These are phyloP conservation scores for Cinnamomum micranthum DNA, from an alignment of 164 flowering plant species.

Conservation along the genomic window DNA sequence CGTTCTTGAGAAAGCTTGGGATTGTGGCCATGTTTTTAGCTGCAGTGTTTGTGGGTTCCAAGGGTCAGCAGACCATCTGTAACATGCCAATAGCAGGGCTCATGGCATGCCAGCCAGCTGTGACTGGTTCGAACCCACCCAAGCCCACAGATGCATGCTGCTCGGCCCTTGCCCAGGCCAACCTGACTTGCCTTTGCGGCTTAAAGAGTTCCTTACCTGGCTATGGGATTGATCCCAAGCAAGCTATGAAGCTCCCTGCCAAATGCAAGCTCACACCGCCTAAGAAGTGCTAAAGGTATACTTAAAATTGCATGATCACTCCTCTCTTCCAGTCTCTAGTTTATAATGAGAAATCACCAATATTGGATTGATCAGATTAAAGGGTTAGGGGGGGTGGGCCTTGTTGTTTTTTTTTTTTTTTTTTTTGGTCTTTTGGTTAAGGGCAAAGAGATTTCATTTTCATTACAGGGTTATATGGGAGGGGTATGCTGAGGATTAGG, in stretches of 20 bases:
- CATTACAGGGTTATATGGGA: too few species aligned
- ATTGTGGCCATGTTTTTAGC: constrained; percentile 13
- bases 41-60: not conserved
- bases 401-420: too few species aligned
- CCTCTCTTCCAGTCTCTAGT: too few species aligned
- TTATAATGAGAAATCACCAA: too few species aligned
- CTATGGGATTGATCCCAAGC: constrained; percentile 35
- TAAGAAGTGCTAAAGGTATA: constrained; percentile 8
- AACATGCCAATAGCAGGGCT: constrained; percentile 28
- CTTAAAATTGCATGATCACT: too few species aligned
- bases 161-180: constrained; percentile 30
- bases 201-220: constrained; percentile 29
- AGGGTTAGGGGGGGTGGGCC: too few species aligned
- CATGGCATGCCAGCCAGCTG: constrained; percentile 37
- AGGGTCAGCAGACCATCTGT: constrained; percentile 19
- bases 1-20: constrained; percentile 13
- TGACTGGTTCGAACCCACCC: constrained; percentile 16
- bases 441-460: too few species aligned
- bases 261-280: constrained; percentile 28
- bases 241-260: constrained; percentile 45
- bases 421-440: too few species aligned
- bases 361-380: too few species aligned
- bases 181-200: constrained; percentile 37
- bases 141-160: constrained; percentile 36
- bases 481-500: too few species aligned